These are phyloP conservation scores for Penicillium sp. DNA, from an alignment of 2,329 filamentous ascomycete genomes.

Conservation along the genomic window DNA sequence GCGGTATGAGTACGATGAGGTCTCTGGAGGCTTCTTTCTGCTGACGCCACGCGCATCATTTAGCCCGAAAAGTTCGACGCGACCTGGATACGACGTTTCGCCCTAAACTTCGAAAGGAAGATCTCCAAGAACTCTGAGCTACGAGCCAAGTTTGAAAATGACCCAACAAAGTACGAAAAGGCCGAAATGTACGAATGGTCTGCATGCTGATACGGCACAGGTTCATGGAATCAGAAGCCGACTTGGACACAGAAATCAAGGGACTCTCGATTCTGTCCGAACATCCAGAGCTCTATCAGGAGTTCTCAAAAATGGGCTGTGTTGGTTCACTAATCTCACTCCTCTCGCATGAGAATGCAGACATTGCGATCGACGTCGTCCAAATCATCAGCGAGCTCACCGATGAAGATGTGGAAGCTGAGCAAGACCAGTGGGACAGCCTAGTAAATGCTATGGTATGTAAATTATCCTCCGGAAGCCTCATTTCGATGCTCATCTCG, in stretches of 20 bases:
- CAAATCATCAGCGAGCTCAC: constrained; percentile 87
- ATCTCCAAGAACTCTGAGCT: constrained; percentile 88
- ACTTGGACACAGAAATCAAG: constrained; percentile 84
- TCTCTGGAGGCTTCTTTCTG: background rate
- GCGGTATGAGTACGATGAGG: constrained; percentile 29
- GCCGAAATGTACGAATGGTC: background rate
- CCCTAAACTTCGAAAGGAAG: constrained; percentile 79
- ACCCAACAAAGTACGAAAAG: constrained; percentile 61
- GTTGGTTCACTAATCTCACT: constrained; percentile 69
- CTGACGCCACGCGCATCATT: constrained; percentile 19
- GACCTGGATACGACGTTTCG: constrained; percentile 75
- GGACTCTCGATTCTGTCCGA: constrained; percentile 79
- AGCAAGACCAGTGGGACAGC: constrained; percentile 71
- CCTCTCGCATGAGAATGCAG: constrained; percentile 90
- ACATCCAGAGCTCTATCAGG: constrained; percentile 73
- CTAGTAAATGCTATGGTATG: constrained; percentile 59
- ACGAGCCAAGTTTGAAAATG: constrained; percentile 73
- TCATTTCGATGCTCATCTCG: constrained; percentile 13
- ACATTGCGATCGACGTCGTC: constrained; percentile 86
- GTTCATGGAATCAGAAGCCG: constrained; percentile 78
- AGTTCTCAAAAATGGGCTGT: constrained; percentile 71
- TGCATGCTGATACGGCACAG: constrained; percentile 27
- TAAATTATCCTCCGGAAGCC: background rate
- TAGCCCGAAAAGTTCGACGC: constrained; percentile 70
- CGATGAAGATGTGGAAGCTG: constrained; percentile 82